phyloP scores from a whole-genome alignment of 2,329 filamentous ascomycete species.

The Penicillium glabrum region DNA sequence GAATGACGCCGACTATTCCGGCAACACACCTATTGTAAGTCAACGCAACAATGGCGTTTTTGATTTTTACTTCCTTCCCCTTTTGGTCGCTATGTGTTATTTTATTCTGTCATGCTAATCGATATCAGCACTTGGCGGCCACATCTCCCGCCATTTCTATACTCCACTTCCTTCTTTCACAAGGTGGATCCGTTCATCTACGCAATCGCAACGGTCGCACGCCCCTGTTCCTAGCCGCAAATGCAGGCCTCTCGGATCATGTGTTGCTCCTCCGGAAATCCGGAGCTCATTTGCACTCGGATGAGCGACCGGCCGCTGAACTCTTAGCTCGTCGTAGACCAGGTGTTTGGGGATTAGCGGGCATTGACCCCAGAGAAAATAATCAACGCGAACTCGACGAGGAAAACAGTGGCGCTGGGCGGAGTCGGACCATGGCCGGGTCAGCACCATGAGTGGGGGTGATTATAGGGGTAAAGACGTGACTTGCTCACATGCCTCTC shows the following conservation, averaged over 20 bases:
- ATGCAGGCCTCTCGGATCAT: slow-evolving; percentile 55
- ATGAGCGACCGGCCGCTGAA: slow-evolving; percentile 55
- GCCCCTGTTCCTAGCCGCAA: slow-evolving; percentile 60
- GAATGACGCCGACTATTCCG: slow-evolving; percentile 75
- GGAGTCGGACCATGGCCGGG: slow-evolving; percentile 22
- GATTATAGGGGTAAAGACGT: not conserved
- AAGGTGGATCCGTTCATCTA: slow-evolving; percentile 60
- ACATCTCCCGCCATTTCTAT: slow-evolving; percentile 56
- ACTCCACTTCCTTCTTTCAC: slow-evolving; percentile 55
- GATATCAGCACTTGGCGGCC: slow-evolving; percentile 54
- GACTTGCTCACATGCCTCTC: slow-evolving; percentile 8
- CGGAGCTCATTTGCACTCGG: slow-evolving; percentile 60
- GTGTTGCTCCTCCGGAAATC: slow-evolving; percentile 55
- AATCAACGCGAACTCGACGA: slow-evolving; percentile 26
- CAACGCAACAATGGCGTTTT: not conserved
- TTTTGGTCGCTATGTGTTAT: not conserved
- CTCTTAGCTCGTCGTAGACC: slow-evolving; percentile 46
- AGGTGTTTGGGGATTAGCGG: slow-evolving; percentile 45
- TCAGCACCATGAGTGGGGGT: slow-evolving; percentile 25
- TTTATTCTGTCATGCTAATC: not conserved
- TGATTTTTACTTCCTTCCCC: not conserved
- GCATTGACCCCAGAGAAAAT: slow-evolving; percentile 34
- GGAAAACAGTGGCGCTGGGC: slow-evolving; percentile 10
- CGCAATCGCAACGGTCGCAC: slow-evolving; percentile 59
- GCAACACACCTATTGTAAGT: slow-evolving; percentile 64